phyloP scores from a whole-genome alignment of 1,284 basidiomycete species.

The Papiliotrema terrestris region DNA sequence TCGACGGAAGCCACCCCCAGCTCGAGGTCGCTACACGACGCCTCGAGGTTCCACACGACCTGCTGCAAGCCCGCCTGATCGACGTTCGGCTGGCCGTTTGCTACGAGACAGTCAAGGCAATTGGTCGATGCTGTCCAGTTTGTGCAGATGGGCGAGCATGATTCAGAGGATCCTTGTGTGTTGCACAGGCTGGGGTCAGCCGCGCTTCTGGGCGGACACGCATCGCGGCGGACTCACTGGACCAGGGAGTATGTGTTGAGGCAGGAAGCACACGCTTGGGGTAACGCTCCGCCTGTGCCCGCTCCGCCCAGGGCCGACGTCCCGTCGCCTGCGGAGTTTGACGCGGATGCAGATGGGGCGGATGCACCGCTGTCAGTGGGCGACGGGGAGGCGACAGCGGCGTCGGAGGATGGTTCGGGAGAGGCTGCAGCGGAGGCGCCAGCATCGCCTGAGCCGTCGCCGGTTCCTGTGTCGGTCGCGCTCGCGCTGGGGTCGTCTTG shows the following conservation, averaged over 20 bases:
- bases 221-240: not conserved
- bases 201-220: not conserved
- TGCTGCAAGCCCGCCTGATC: conserved; percentile 3
- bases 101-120: conserved; percentile 2
- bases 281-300: not conserved
- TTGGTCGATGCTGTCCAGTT: not conserved
- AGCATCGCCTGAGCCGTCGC: not conserved
- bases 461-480: not conserved
- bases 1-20: not conserved
- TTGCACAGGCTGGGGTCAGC: not conserved
- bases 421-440: not conserved
- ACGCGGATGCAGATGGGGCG: not conserved
- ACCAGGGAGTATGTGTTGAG: not conserved
- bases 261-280: not conserved
- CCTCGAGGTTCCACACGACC: conserved; percentile 7
- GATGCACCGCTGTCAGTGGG: not conserved
- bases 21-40: not conserved
- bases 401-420: not conserved
- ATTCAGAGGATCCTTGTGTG: conserved; percentile 2
- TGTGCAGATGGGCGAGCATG: conserved; percentile 6
- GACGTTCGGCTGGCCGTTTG: conserved; percentile 2
- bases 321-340: not conserved
- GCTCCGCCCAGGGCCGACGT: conserved; percentile 1
- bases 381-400: not conserved
- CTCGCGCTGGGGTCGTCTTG: not conserved